Conservation (phyloP, 106 monocot species). For the Dactylorhiza incarnata region DNA sequence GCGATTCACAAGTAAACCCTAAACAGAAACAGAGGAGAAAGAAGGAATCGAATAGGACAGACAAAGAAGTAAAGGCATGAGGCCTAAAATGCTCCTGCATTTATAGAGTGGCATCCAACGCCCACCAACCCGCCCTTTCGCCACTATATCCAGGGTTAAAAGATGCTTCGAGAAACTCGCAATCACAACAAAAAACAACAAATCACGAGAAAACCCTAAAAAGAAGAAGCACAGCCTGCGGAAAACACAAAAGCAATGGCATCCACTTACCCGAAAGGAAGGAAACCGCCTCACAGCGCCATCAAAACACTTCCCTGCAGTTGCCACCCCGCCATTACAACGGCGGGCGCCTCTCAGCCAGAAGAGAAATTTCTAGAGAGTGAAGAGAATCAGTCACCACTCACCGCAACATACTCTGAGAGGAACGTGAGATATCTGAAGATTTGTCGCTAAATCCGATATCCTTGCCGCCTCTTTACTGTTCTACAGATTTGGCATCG, state of each 20-base stretch:
- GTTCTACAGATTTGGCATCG: background rate
- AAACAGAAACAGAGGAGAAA: background rate
- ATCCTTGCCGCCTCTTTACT: background rate
- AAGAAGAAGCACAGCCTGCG: background rate
- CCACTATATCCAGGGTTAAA: background rate
- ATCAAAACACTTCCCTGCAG: background rate
- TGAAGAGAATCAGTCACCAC: background rate
- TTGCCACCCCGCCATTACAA: background rate
- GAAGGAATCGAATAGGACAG: background rate
- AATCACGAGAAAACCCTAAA: conserved; percentile 4
- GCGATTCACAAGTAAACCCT: background rate
- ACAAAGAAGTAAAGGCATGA: too few species aligned
- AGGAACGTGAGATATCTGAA: background rate
- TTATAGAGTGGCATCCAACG: background rate
- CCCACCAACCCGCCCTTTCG: background rate
- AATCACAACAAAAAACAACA: background rate
- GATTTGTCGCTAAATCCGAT: background rate
- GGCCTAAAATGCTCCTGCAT: background rate
- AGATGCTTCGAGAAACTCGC: background rate
- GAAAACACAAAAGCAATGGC: background rate
- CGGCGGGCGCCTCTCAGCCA: background rate
- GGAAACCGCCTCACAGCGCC: background rate
- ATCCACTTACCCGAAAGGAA: background rate
- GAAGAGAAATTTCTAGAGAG: background rate
- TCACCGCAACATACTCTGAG: background rate